phyloP scores from a whole-genome alignment of 371 early-diverging fungal genomes.

The Zopfochytrium polystomum region DNA sequence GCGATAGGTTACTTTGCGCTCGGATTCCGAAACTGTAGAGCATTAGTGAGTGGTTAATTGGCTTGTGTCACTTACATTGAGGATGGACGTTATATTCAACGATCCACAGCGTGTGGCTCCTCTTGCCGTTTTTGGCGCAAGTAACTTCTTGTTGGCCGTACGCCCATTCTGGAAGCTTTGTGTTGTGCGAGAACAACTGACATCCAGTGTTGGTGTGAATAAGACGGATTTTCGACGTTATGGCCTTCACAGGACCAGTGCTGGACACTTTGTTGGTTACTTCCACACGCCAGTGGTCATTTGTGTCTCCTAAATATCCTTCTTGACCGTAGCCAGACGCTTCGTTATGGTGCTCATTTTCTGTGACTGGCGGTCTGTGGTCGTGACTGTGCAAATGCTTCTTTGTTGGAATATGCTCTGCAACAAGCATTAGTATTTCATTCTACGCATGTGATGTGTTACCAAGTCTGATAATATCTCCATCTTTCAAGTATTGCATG shows the following conservation, averaged over 20 bases:
- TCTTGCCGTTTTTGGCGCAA: conserved; percentile 86
- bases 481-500: conserved; percentile 45
- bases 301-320: conserved; percentile 61
- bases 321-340: conserved; percentile 45
- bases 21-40: no score
- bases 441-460: neutral
- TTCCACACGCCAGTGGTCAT: conserved; percentile 91
- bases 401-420: conserved; percentile 66
- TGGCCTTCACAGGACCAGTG: conserved; percentile 42
- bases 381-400: conserved; percentile 85
- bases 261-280: conserved; percentile 43
- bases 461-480: conserved; percentile 69
- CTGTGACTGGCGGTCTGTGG: conserved; percentile 71
- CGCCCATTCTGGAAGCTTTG: conserved; percentile 93
- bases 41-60: conserved; percentile 1
- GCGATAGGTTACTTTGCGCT: conserved; percentile 24
- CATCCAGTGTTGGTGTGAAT: conserved; percentile 76
- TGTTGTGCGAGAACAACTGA: conserved; percentile 68
- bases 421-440: neutral
- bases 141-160: conserved; percentile 89
- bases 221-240: conserved; percentile 82
- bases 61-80: conserved; percentile 15
- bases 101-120: conserved; percentile 57
- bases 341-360: conserved; percentile 48
- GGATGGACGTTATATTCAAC: conserved; percentile 36